Percentiles rank a stretch among this genome's conserved stretches.
Conservation (phyloP, 2,329 filamentous ascomycete genomes). For the Stagonosporopsis chrysanthemi region DNA sequence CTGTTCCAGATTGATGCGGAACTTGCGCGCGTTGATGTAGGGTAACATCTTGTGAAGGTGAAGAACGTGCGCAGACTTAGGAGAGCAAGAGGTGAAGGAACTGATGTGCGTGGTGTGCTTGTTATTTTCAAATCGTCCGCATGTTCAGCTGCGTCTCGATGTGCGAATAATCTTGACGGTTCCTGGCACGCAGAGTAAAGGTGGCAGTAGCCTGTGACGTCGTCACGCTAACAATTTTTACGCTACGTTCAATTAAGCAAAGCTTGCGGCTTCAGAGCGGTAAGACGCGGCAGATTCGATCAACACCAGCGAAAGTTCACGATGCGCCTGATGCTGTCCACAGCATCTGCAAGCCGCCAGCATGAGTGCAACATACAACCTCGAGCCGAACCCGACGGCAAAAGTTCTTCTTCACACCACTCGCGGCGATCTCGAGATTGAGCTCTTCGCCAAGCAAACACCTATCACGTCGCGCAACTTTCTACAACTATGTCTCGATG, state of each 20-base stretch:
- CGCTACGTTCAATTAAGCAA: not conserved
- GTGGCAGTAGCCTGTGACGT: slow-evolving; percentile 26
- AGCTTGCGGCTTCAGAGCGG: slow-evolving; percentile 8
- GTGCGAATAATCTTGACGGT: slow-evolving; percentile 12
- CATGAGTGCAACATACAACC: slow-evolving; percentile 93
- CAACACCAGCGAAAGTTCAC: slow-evolving; percentile 18
- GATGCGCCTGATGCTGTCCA: slow-evolving; percentile 4
- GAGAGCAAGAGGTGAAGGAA: not conserved
- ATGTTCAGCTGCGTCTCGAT: slow-evolving; percentile 22
- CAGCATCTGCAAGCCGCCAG: slow-evolving; percentile 8
- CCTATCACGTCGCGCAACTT: slow-evolving; percentile 94
- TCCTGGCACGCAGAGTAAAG: slow-evolving; percentile 17
- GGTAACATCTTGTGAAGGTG: slow-evolving; percentile 62
- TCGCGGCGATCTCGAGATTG: slow-evolving; percentile 84
- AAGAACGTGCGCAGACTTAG: not conserved
- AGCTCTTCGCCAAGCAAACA: slow-evolving; percentile 94
- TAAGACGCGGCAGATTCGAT: slow-evolving; percentile 7
- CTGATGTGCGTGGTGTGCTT: not conserved
- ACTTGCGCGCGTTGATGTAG: slow-evolving; percentile 68
- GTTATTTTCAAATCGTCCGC: slow-evolving; percentile 24
- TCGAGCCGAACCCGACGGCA: slow-evolving; percentile 91
- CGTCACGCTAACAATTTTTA: slow-evolving; percentile 20
- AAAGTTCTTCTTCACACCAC: slow-evolving; percentile 92
- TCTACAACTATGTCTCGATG: slow-evolving; percentile 90
- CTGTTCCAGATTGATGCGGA: not conserved